Conservation (phyloP, 2,329 filamentous ascomycete genomes). For the Calonectria fujianensis region DNA sequence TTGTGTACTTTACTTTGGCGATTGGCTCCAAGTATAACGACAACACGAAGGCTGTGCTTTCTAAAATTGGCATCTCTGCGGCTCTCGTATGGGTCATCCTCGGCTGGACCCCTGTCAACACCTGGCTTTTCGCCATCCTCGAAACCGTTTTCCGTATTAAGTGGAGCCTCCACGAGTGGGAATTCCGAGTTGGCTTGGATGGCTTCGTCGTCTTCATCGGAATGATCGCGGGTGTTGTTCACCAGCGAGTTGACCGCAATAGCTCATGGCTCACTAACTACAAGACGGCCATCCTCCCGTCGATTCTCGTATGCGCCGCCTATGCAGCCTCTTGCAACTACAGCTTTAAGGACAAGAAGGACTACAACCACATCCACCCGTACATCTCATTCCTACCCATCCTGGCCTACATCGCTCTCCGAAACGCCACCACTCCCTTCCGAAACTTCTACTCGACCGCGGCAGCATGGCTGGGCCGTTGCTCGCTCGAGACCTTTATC, state of each 20-base stretch:
- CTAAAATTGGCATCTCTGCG: conserved; percentile 68
- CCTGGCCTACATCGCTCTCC: conserved; percentile 69
- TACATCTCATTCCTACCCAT: conserved; percentile 73
- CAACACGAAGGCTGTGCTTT: conserved; percentile 63
- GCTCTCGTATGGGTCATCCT: conserved; percentile 59
- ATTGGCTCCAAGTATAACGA: conserved; percentile 65
- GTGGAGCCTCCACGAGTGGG: conserved; percentile 69
- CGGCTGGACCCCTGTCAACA: conserved; percentile 41
- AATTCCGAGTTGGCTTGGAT: conserved; percentile 71
- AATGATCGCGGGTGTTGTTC: conserved; percentile 64
- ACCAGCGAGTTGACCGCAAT: conserved; percentile 48
- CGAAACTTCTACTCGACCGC: conserved; percentile 61
- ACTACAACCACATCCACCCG: conserved; percentile 71
- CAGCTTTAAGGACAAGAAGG: conserved; percentile 36
- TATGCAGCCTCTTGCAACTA: conserved; percentile 47
- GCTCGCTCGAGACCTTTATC: conserved; percentile 76
- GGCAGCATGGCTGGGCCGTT: conserved; percentile 71
- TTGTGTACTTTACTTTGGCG: conserved; percentile 72
- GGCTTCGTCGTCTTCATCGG: conserved; percentile 74
- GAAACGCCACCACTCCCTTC: conserved; percentile 62
- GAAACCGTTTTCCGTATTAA: conserved; percentile 66
- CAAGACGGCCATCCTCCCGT: conserved; percentile 46
- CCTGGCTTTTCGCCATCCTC: conserved; percentile 57
- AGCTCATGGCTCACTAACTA: conserved; percentile 47
- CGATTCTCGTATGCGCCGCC: conserved; percentile 56